phyloP scores from a whole-genome alignment of 768 basidiomycete genomes.

The Leccinellum luteum region DNA sequence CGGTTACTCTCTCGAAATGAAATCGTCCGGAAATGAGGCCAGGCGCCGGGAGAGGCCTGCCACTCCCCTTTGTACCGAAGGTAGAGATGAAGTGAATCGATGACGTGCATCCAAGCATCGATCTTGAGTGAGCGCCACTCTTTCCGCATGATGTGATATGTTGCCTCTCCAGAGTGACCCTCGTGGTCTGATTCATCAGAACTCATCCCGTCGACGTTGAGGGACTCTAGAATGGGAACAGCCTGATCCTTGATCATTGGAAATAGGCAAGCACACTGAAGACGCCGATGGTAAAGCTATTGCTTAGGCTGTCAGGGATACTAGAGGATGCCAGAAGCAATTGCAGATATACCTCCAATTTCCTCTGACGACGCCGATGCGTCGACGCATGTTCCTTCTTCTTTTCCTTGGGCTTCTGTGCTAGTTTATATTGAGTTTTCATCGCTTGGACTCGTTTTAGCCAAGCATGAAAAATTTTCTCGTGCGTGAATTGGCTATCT shows the following conservation, averaged over 20 bases:
- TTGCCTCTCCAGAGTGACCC: not conserved
- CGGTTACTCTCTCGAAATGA: not conserved
- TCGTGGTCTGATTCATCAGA: not conserved
- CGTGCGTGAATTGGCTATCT: not conserved
- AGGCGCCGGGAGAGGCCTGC: not conserved
- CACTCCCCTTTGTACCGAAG: not conserved
- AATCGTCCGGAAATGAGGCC: not conserved
- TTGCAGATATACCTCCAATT: not conserved
- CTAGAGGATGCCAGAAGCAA: not conserved
- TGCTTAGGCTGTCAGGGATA: not conserved
- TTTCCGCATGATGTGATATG: not conserved
- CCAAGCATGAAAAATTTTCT: not conserved
- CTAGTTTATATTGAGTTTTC: not conserved
- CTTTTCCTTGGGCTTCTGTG: not conserved
- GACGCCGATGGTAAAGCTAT: not conserved
- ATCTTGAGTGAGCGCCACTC: not conserved
- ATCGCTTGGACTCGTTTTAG: not conserved
- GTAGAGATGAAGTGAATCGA: not conserved
- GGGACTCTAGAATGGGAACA: not conserved
- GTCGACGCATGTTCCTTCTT: not conserved
- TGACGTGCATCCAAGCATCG: not conserved
- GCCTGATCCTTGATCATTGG: not conserved
- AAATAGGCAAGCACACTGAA: not conserved
- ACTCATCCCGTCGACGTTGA: not conserved
- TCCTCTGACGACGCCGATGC: not conserved